These are phyloP conservation scores for Fusarium sp. DNA, from an alignment of 2,329 filamentous ascomycete species.

Conservation along the genomic window DNA sequence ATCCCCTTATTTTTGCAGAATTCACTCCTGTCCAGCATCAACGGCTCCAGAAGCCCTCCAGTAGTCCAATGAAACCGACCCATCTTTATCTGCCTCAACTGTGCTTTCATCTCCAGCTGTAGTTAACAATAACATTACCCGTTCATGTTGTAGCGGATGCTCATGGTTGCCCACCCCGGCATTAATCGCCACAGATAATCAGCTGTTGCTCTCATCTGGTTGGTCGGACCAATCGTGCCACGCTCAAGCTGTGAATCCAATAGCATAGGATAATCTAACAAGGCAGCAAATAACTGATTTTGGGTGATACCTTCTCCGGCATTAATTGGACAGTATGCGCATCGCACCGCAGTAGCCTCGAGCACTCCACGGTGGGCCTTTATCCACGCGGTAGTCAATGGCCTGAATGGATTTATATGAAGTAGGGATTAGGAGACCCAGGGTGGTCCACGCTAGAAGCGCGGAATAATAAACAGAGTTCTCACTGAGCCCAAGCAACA, in stretches of 20 bases:
- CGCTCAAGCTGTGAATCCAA: neutral
- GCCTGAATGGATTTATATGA: neutral
- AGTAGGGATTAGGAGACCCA: constrained; percentile 8
- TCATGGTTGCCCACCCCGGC: neutral
- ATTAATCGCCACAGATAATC: constrained; percentile 1
- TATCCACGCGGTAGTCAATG: constrained; percentile 3
- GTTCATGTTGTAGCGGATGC: constrained; percentile 9
- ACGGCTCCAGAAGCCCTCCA: neutral
- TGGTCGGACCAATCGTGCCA: neutral
- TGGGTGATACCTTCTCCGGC: neutral
- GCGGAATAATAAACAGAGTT: constrained; percentile 16
- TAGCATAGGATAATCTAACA: neutral
- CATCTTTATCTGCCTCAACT: constrained; percentile 2
- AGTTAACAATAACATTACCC: neutral
- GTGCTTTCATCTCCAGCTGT: constrained; percentile 6
- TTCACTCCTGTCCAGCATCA: neutral
- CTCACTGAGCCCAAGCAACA: constrained; percentile 5
- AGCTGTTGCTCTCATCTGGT: neutral
- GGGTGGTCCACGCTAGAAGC: constrained; percentile 1
- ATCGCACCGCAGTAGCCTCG: neutral
- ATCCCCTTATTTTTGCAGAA: constrained; percentile 15
- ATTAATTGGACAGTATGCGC: neutral
- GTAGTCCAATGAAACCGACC: constrained; percentile 17
- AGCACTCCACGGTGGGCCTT: neutral
- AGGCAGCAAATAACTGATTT: neutral